A percentile compares a stretch with the other conserved stretches of the same genome.
These are phyloP conservation scores for Cucurbitaria berberidis DNA, from an alignment of 2,329 filamentous ascomycete genomes.

Conservation along the genomic window DNA sequence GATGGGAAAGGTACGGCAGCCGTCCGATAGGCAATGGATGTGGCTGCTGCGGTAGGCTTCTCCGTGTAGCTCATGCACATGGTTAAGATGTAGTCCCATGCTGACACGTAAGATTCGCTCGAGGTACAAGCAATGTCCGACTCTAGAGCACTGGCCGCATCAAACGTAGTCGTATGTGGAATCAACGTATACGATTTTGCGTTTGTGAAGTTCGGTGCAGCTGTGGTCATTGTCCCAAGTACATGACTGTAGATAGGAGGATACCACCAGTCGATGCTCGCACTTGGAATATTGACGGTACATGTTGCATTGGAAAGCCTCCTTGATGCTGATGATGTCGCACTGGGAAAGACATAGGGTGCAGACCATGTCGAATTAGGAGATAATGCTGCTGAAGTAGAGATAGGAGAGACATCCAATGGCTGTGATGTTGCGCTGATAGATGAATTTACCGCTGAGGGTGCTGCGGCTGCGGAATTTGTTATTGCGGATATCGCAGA, in stretches of 20 bases:
- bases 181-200: slow-evolving; percentile 24
- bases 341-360: neutral
- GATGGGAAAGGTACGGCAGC: slow-evolving; percentile 32
- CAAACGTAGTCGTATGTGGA: slow-evolving; percentile 32
- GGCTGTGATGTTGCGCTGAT: neutral
- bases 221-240: slow-evolving; percentile 27
- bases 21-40: slow-evolving; percentile 36
- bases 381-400: neutral
- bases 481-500: slow-evolving; percentile 4
- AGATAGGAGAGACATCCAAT: neutral
- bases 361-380: slow-evolving; percentile 4
- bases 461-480: slow-evolving; percentile 2
- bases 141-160: slow-evolving; percentile 30
- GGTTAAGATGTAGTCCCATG: slow-evolving; percentile 29
- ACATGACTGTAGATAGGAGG: slow-evolving; percentile 32
- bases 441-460: neutral
- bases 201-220: slow-evolving; percentile 25
- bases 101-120: slow-evolving; percentile 27
- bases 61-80: slow-evolving; percentile 32
- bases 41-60: slow-evolving; percentile 40
- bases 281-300: slow-evolving; percentile 43
- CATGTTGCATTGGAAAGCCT: slow-evolving; percentile 29
- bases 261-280: slow-evolving; percentile 44
- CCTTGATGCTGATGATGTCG: slow-evolving; percentile 10
- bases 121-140: slow-evolving; percentile 30